phyloP scores from a whole-genome alignment of 306 rosid genomes.

The Delonix regia region DNA sequence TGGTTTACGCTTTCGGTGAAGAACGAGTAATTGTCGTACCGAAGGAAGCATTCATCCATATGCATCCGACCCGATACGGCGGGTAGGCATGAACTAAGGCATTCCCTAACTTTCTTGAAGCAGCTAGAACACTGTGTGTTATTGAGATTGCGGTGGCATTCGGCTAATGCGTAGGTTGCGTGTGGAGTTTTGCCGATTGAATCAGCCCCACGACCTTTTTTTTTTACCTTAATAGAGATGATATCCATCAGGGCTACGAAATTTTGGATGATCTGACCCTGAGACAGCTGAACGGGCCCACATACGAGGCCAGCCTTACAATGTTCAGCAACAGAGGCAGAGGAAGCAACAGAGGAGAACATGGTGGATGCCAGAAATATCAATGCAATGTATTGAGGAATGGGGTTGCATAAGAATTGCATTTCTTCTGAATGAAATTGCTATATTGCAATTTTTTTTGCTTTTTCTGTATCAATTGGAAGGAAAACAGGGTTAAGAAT shows the following conservation, averaged over 20 bases:
- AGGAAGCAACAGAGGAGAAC: conserved; percentile 16
- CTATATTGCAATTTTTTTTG: not conserved
- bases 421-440: conserved; percentile 5
- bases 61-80: conserved; percentile 43
- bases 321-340: not conserved
- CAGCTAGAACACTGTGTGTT: conserved; percentile 40
- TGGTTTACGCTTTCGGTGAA: conserved; percentile 33
- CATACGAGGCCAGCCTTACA: conserved; percentile 39
- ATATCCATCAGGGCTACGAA: conserved; percentile 37
- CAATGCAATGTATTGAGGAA: not conserved
- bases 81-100: conserved; percentile 47
- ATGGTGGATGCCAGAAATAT: conserved; percentile 1
- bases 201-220: conserved; percentile 34
- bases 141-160: conserved; percentile 48
- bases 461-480: not conserved
- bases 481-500: not conserved
- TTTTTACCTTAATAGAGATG: conserved; percentile 35
- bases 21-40: conserved; percentile 53
- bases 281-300: conserved; percentile 4
- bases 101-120: conserved; percentile 33
- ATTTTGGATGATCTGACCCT: not conserved
- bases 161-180: conserved; percentile 44
- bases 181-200: not conserved
- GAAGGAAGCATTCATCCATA: conserved; percentile 61
- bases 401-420: conserved; percentile 18